These are phyloP conservation scores for Parastagonospora nodorum DNA, from an alignment of 2,329 filamentous ascomycete species.

Conservation along the genomic window DNA sequence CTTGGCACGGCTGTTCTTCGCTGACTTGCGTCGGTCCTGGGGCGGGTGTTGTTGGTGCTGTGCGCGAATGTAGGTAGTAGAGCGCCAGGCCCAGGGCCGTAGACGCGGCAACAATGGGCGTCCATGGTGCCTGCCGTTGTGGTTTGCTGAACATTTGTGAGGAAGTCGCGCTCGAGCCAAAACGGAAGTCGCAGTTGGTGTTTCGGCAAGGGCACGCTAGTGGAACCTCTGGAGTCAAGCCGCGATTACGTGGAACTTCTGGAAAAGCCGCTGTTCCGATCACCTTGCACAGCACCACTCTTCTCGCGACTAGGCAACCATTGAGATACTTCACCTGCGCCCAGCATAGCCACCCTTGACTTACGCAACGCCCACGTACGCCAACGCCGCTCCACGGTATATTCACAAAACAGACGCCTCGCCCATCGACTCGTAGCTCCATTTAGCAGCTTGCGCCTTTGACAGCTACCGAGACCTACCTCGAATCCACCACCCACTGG, in stretches of 20 bases:
- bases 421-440: slow-evolving; percentile 26
- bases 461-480: slow-evolving; percentile 18
- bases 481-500: slow-evolving; percentile 1
- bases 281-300: slow-evolving; percentile 21
- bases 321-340: slow-evolving; percentile 5
- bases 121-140: slow-evolving; percentile 28
- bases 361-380: slow-evolving; percentile 37
- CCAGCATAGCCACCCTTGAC: slow-evolving; percentile 37
- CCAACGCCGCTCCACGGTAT: slow-evolving; percentile 9
- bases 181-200: slow-evolving; percentile 26
- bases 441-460: slow-evolving; percentile 31
- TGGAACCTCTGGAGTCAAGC: too few relatives aligned
- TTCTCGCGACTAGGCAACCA: slow-evolving; percentile 25
- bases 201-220: slow-evolving; percentile 34
- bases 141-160: slow-evolving; percentile 18
- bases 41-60: slow-evolving; percentile 10
- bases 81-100: slow-evolving; percentile 27
- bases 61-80: slow-evolving; percentile 19
- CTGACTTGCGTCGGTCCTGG: slow-evolving; percentile 9
- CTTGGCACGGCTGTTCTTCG: slow-evolving; percentile 31
- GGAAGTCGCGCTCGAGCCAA: slow-evolving; percentile 26
- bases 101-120: slow-evolving; percentile 21
- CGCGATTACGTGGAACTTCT: slow-evolving; percentile 40
- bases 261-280: slow-evolving; percentile 31
- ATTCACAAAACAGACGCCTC: slow-evolving; percentile 18